Percentiles rank a stretch among this genome's conserved stretches.
Evolutionary conservation across 306 rosid species (phyloP).

Genomic region (Cicer cuneatum): DNA sequence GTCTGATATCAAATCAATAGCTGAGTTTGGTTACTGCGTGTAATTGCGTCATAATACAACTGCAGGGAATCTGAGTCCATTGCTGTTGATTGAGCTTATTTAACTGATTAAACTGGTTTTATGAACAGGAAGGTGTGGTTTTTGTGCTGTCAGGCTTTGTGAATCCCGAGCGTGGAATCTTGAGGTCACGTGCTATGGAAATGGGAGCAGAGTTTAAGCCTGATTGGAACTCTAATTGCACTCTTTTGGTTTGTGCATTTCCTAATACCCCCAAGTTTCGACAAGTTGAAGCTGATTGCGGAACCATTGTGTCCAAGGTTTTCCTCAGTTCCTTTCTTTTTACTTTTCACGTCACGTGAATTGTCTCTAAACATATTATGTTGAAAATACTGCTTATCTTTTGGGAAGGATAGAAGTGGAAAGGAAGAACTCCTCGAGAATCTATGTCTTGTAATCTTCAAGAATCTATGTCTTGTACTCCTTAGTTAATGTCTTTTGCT

Average conservation of each 20-base stretch:
- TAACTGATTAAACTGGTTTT: slow-evolving; percentile 12
- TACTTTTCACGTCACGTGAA: not conserved
- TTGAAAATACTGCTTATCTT: slow-evolving; percentile 1
- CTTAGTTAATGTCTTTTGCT: not conserved
- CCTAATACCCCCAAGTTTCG: slow-evolving; percentile 89
- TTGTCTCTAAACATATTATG: not conserved
- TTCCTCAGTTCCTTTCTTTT: slow-evolving; percentile 29
- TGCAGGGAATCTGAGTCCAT: not conserved
- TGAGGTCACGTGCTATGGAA: slow-evolving; percentile 87
- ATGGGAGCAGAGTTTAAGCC: slow-evolving; percentile 93
- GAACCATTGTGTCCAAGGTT: slow-evolving; percentile 94
- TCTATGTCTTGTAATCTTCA: not conserved
- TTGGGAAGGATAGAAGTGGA: slow-evolving; percentile 28
- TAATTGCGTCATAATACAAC: no score
- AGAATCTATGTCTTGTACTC: not conserved
- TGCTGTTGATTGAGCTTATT: slow-evolving; percentile 32
- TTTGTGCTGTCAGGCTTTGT: slow-evolving; percentile 93
- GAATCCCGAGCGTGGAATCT: slow-evolving; percentile 83
- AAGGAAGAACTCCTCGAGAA: not conserved
- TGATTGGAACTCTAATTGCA: slow-evolving; percentile 86
- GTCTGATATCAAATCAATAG: no score
- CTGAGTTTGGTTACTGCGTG: no score
- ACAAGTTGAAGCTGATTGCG: slow-evolving; percentile 87
- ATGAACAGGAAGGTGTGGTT: slow-evolving; percentile 86
- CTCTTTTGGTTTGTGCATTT: slow-evolving; percentile 91